phyloP scores from a whole-genome alignment of 108 stramenopile genomes.

The Skeletonema costatum region DNA sequence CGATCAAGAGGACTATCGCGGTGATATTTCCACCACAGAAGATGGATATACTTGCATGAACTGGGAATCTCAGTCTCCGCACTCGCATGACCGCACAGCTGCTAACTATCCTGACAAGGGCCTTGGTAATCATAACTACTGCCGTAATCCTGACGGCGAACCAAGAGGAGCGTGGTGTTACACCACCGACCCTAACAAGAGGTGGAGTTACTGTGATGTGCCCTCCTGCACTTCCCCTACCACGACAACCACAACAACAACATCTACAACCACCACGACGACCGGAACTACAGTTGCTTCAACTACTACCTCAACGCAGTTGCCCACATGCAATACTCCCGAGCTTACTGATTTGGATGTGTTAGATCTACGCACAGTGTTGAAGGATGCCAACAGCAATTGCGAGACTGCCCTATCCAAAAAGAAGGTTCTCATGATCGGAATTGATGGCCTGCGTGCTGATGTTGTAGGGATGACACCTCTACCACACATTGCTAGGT shows the following conservation, averaged over 20 bases:
- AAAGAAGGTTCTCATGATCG: conserved; percentile 10
- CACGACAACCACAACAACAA: background rate
- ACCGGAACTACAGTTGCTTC: background rate
- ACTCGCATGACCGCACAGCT: background rate
- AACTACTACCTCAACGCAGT: background rate
- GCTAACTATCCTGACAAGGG: background rate
- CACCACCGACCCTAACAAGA: conserved; percentile 11
- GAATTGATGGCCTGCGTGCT: conserved; percentile 10
- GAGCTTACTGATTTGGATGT: background rate
- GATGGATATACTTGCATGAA: background rate
- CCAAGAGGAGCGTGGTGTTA: conserved; percentile 18
- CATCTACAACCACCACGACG: background rate
- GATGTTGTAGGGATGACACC: conserved; percentile 12
- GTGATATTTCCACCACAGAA: background rate
- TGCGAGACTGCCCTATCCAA: background rate
- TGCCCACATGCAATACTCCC: background rate
- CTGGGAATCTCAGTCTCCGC: conserved; percentile 1
- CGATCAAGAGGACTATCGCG: background rate
- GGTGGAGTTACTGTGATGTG: conserved; percentile 8
- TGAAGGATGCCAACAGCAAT: background rate
- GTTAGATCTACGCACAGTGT: background rate
- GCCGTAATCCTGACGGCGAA: conserved; percentile 12
- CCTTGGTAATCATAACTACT: background rate
- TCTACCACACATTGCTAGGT: background rate
- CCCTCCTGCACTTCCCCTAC: background rate